phyloP scores from a whole-genome alignment of 2,329 filamentous ascomycete species.

The Cadophora gregata region DNA sequence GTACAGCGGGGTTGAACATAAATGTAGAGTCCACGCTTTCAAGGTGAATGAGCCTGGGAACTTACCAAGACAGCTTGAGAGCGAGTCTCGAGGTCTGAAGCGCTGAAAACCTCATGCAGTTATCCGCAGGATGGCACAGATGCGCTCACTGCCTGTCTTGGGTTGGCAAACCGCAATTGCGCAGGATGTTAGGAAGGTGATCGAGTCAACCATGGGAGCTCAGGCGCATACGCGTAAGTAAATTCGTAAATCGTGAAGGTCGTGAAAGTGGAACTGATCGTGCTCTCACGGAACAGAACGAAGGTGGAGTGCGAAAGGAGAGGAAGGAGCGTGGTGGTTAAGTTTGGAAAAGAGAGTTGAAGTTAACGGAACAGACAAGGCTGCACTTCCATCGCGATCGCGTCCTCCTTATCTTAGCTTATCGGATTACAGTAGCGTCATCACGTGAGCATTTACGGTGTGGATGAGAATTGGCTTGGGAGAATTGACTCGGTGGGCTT shows the following conservation, averaged over 20 bases:
- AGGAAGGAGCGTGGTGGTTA: conserved; percentile 6
- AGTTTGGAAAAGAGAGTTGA: not conserved
- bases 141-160: not conserved
- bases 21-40: not conserved
- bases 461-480: no score
- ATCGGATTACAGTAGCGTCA: not conserved
- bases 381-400: not conserved
- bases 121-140: not conserved
- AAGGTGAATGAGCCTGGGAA: not conserved
- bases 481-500: no score
- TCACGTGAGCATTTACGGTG: not conserved
- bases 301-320: not conserved
- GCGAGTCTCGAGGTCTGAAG: not conserved
- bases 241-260: conserved; percentile 10
- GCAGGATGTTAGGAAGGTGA: not conserved
- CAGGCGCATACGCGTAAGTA: not conserved
- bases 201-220: not conserved
- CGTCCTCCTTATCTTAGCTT: conserved; percentile 4
- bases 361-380: not conserved
- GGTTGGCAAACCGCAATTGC: not conserved
- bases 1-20: not conserved
- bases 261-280: not conserved
- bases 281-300: not conserved
- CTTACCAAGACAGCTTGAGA: not conserved
- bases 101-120: not conserved